These are phyloP conservation scores for Alliaria petiolata DNA, from an alignment of 345 rosid species.

Conservation along the genomic window DNA sequence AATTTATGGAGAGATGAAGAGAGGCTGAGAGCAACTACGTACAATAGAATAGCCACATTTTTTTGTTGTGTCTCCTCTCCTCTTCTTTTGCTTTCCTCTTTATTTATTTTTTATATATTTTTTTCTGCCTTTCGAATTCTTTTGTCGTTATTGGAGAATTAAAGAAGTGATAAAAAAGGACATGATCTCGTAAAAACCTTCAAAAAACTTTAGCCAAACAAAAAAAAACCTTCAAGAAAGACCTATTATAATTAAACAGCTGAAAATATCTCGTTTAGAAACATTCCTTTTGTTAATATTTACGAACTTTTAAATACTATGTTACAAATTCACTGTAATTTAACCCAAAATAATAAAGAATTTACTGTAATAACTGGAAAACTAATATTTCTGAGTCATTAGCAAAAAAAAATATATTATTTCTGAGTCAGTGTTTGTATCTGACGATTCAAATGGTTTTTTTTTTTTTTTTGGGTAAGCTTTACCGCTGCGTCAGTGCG, in stretches of 20 bases:
- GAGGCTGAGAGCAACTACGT: conserved; percentile 27
- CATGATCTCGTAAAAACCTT: neutral
- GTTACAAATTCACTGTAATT: neutral
- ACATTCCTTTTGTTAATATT: neutral
- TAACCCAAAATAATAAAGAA: neutral
- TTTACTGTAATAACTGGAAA: neutral
- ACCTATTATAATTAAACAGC: neutral
- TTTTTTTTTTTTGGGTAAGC: neutral
- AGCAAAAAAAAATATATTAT: too few species aligned
- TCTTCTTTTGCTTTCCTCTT: conserved; percentile 24
- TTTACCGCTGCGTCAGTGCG: too few species aligned
- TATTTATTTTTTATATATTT: too few species aligned
- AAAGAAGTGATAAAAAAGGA: neutral
- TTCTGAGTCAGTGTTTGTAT: neutral
- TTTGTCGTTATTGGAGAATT: neutral
- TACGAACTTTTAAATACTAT: neutral
- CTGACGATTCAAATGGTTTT: neutral
- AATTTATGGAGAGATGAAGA: neutral
- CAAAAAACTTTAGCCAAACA: too few species aligned
- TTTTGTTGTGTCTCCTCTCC: conserved; percentile 11
- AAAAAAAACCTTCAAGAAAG: neutral
- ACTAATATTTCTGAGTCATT: neutral
- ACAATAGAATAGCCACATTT: conserved; percentile 19
- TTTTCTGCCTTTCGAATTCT: conserved; percentile 2
- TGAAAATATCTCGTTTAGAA: neutral